Evolutionary conservation across 768 basidiomycete species (phyloP).

Genomic region (Psilocybe azurescens): DNA sequence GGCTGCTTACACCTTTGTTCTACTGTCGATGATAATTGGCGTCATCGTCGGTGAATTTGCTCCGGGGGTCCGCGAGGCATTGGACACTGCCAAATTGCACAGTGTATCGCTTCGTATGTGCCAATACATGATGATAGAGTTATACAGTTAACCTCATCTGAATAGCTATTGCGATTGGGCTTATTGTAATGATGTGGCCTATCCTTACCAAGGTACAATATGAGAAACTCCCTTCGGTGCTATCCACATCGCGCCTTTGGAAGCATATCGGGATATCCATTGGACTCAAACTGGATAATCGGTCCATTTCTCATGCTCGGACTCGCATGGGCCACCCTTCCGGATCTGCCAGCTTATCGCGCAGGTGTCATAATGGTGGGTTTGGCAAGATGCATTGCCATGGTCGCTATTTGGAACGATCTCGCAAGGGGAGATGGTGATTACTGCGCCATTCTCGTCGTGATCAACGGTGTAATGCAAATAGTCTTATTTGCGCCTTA

Average conservation of each 20-base stretch:
- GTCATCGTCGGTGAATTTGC: constrained; percentile 77
- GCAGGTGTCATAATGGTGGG: constrained; percentile 87
- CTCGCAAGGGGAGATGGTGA: constrained; percentile 71
- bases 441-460: constrained; percentile 81
- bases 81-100: constrained; percentile 64
- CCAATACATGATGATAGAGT: background rate
- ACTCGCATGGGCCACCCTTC: constrained; percentile 84
- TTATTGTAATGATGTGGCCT: constrained; percentile 91
- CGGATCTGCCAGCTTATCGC: constrained; percentile 76
- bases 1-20: constrained; percentile 68
- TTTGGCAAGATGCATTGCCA: constrained; percentile 71
- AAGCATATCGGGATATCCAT: constrained; percentile 71
- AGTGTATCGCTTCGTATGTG: constrained; percentile 80
- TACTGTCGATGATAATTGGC: constrained; percentile 77
- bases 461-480: constrained; percentile 81
- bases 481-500: constrained; percentile 79
- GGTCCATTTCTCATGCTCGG: constrained; percentile 87
- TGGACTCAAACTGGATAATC: constrained; percentile 80
- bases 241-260: constrained; percentile 62
- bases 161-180: constrained; percentile 78
- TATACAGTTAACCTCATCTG: background rate
- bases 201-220: constrained; percentile 79
- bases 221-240: constrained; percentile 65
- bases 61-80: constrained; percentile 60
- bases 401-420: constrained; percentile 86